Evolutionary conservation across 2,329 filamentous ascomycete species (phyloP).

Genomic region (Teratosphaeria epicoccoides): DNA sequence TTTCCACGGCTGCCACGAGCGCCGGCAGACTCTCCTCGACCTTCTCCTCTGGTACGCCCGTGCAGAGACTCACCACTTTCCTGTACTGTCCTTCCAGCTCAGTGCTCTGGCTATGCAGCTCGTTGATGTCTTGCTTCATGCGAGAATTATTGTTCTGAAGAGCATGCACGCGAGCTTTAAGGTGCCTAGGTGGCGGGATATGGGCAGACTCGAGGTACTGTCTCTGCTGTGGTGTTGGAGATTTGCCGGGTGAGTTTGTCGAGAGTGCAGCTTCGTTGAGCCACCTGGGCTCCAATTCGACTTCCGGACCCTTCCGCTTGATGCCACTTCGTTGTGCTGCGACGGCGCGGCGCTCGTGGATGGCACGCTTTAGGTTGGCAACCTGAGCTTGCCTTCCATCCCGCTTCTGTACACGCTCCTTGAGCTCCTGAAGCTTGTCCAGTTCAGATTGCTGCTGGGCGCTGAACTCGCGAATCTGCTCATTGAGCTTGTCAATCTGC

Average conservation of each 20-base stretch:
- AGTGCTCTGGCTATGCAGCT: slow-evolving; percentile 65
- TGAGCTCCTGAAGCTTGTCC: slow-evolving; percentile 59
- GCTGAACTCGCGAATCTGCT: slow-evolving; percentile 69
- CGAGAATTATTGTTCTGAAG: slow-evolving; percentile 58
- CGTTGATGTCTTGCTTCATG: slow-evolving; percentile 56
- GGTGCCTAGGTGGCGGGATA: slow-evolving; percentile 15
- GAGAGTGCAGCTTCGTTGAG: slow-evolving; percentile 23
- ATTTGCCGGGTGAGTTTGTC: background rate
- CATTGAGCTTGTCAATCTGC: slow-evolving; percentile 70
- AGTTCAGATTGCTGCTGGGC: slow-evolving; percentile 68
- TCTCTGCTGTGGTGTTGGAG: slow-evolving; percentile 9
- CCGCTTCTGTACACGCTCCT: slow-evolving; percentile 52
- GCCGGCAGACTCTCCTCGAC: slow-evolving; percentile 73
- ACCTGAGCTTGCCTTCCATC: slow-evolving; percentile 60
- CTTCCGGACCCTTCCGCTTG: background rate
- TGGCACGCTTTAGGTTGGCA: slow-evolving; percentile 63
- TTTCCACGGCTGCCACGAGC: slow-evolving; percentile 79
- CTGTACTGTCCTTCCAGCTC: slow-evolving; percentile 83
- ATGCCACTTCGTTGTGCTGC: slow-evolving; percentile 10
- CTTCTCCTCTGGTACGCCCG: slow-evolving; percentile 62
- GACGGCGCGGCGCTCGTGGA: slow-evolving; percentile 53
- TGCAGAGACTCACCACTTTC: slow-evolving; percentile 78
- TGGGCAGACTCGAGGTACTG: slow-evolving; percentile 6
- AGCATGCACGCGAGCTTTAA: slow-evolving; percentile 59
- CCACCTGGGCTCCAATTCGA: slow-evolving; percentile 25